These are phyloP conservation scores for Beauveria sp. DNA, from an alignment of 2,329 filamentous ascomycete genomes.

Conservation along the genomic window DNA sequence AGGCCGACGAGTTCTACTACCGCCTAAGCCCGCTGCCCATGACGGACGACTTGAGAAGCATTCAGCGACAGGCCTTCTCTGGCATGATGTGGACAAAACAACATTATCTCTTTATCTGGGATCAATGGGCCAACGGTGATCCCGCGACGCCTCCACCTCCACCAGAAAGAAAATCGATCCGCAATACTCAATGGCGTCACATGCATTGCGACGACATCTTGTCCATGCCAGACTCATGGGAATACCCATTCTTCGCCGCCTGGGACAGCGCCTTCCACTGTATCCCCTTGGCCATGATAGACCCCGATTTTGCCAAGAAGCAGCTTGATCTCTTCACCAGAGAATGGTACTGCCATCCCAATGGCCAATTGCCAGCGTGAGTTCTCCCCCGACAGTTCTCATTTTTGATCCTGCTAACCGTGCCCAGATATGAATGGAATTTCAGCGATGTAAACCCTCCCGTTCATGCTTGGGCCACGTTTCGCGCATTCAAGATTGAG, in stretches of 20 bases:
- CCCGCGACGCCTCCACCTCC: slow-evolving; percentile 83
- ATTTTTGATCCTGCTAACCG: slow-evolving; percentile 13
- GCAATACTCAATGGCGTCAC: slow-evolving; percentile 89
- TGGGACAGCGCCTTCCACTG: slow-evolving; percentile 98
- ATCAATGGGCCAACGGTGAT: slow-evolving; percentile 95
- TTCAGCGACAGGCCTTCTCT: slow-evolving; percentile 87
- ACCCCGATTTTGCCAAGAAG: slow-evolving; percentile 96
- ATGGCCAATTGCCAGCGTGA: slow-evolving; percentile 86
- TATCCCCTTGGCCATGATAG: slow-evolving; percentile 92
- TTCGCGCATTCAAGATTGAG: slow-evolving; percentile 96
- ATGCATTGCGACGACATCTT: slow-evolving; percentile 91
- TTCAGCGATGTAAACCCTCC: slow-evolving; percentile 96
- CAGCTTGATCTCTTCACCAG: slow-evolving; percentile 92
- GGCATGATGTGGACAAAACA: slow-evolving; percentile 99
- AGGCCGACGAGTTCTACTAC: slow-evolving; percentile 95
- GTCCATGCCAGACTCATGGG: slow-evolving; percentile 98
- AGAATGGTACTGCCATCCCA: slow-evolving; percentile 98
- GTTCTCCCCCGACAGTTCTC: slow-evolving; percentile 18
- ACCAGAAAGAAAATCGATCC: slow-evolving; percentile 65
- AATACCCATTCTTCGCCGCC: slow-evolving; percentile 95
- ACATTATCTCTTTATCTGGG: slow-evolving; percentile 94
- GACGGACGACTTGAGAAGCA: slow-evolving; percentile 87
- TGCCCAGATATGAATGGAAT: slow-evolving; percentile 74
- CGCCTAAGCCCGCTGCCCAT: slow-evolving; percentile 88
- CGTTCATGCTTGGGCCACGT: slow-evolving; percentile 92